Evolutionary conservation across 441 rosid genomes (phyloP).

Genomic region (Brassica balearica): DNA sequence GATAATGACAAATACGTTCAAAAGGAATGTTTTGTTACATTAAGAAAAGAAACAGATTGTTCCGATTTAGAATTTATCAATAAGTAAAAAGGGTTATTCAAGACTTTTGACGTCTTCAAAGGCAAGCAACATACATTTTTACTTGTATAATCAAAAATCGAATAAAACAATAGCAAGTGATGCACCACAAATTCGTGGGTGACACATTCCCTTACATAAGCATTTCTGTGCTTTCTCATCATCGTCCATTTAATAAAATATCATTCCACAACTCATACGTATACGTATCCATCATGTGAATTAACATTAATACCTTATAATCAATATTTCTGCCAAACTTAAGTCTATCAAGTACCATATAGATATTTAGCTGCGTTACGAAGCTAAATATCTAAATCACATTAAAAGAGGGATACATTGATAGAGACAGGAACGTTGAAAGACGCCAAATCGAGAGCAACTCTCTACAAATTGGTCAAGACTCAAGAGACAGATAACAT

Average conservation of each 20-base stretch:
- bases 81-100: not conserved
- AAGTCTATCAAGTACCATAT: conserved; percentile 4
- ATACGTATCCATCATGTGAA: conserved; percentile 4
- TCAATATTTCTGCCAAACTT: not conserved
- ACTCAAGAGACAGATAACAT: conserved; percentile 10
- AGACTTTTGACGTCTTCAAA: conserved; percentile 33
- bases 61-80: not conserved
- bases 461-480: conserved; percentile 29
- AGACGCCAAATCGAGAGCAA: conserved; percentile 32
- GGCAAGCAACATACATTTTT: conserved; percentile 26
- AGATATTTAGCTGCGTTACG: conserved; percentile 2
- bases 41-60: not conserved
- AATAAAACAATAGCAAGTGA: conserved; percentile 31
- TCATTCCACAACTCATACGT: not conserved
- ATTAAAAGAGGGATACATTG: conserved; percentile 19
- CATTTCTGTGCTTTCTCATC: not conserved
- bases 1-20: not conserved
- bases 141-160: conserved; percentile 6
- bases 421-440: conserved; percentile 34
- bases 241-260: not conserved
- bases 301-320: not conserved
- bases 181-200: conserved; percentile 39
- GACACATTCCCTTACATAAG: conserved; percentile 48
- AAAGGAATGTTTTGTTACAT: not conserved
- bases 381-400: not conserved